These are phyloP conservation scores for Thuidium tamariscinum DNA, from an alignment of 225 moss, liverwort and hornwort species.

Conservation along the genomic window DNA sequence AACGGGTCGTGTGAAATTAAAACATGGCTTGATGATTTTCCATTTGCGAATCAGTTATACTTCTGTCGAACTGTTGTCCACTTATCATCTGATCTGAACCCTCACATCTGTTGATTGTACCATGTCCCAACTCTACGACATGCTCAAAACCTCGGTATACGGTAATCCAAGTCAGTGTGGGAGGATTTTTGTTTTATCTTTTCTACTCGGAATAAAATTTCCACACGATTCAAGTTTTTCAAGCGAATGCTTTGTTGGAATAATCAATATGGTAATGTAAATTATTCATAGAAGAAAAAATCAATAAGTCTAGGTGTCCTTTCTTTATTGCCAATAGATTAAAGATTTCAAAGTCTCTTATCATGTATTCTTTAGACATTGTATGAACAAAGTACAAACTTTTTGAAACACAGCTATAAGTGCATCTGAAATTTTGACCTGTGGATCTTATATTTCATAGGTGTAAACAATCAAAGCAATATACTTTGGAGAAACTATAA, in stretches of 20 bases:
- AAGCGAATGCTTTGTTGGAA: not conserved
- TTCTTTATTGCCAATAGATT: not conserved
- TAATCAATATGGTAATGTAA: not conserved
- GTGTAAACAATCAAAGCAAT: not conserved
- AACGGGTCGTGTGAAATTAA: slow-evolving; percentile 2
- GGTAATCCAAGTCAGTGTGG: too few relatives aligned
- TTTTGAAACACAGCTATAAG: too few relatives aligned
- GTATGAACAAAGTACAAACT: not conserved
- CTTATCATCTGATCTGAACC: too few relatives aligned
- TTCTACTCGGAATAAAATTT: not conserved
- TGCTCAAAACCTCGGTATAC: not conserved
- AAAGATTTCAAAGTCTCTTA: not conserved
- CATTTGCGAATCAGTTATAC: not conserved
- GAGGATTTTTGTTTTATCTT: not conserved
- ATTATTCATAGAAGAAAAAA: not conserved
- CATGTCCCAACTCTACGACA: not conserved
- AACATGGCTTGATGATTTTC: not conserved
- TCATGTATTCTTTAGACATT: not conserved
- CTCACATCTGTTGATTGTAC: not conserved
- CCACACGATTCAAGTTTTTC: not conserved
- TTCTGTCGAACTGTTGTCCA: too few relatives aligned
- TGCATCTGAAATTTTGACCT: not conserved
- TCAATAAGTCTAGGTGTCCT: accelerated
- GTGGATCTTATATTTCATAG: accelerated
- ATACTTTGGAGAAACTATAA: accelerated